Percentiles rank a stretch among this genome's conserved stretches.
Evolutionary conservation across 768 basidiomycete species (phyloP).

Genomic region (Trametes punicea): DNA sequence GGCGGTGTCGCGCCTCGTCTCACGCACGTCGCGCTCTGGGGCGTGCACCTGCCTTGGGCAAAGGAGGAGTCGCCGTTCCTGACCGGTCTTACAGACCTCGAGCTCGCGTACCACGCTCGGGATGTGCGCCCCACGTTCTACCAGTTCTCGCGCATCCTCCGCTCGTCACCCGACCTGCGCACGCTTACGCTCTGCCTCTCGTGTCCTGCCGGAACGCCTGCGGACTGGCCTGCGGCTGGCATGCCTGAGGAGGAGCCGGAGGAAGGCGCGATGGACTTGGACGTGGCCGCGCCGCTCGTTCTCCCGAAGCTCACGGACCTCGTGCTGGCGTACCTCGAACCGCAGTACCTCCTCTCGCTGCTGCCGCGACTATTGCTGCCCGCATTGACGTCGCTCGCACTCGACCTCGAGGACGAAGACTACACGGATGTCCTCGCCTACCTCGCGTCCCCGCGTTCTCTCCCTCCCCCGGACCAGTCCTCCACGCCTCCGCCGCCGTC

Average conservation of each 20-base stretch:
- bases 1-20: constrained; percentile 52
- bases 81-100: constrained; percentile 44
- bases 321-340: constrained; percentile 31
- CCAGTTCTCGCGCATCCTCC: constrained; percentile 51
- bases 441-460: constrained; percentile 40
- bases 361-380: constrained; percentile 35
- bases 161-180: constrained; percentile 49
- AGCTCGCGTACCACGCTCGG: constrained; percentile 58
- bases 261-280: constrained; percentile 6
- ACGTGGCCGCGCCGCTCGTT: constrained; percentile 17
- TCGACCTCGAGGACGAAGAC: constrained; percentile 59
- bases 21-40: constrained; percentile 51
- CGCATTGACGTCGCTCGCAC: constrained; percentile 34
- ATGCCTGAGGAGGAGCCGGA: neutral
- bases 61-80: constrained; percentile 38
- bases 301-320: constrained; percentile 29
- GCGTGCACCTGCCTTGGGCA: constrained; percentile 69
- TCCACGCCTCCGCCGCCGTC: neutral
- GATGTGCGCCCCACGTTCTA: constrained; percentile 61
- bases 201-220: constrained; percentile 47
- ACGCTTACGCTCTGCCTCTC: constrained; percentile 53
- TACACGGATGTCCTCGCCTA: constrained; percentile 46
- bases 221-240: constrained; percentile 32
- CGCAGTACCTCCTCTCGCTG: constrained; percentile 33
- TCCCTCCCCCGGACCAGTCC: constrained; percentile 24